Evolutionary conservation across 2,329 filamentous ascomycete genomes (phyloP), one percentile per base, ranked within the genome.

Genomic region (Arthrocladium fulminans): DNA sequence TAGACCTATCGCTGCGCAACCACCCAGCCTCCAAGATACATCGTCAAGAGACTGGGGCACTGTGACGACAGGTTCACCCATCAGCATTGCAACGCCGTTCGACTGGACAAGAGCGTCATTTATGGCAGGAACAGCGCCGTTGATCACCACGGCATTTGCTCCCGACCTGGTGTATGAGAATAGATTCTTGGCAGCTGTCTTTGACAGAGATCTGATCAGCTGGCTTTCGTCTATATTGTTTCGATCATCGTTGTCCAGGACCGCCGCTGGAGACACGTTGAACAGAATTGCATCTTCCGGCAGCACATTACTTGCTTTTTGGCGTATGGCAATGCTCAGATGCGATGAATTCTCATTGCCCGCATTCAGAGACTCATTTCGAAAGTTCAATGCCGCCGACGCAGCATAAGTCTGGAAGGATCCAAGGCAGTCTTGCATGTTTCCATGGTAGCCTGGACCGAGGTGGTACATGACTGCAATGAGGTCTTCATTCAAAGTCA

Each of bases 351-450:
- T 88, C 55, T 94, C 88, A 61, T 88, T 94, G 10, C 88, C 89
- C 1, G 87, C 84, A 65, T 94, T 86, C 30, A 94, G 75, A 45
- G 88, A 80, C 61, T 98, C 92, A 59, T 97, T 97, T 39, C 90
- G 84, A 46, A 96, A 75, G 51, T 94, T 92, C 32, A 98, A 71
- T 47, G 86, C 83, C 6, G 92, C 90, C 1, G 92, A 97, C 5
- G 92, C 90, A 59, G 86, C 81, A 62, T 98, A 98, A 0, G 94
- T 98, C 62, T 97, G 88, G 60, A 98, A 94, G 1, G 88, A 90
- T 3, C 94, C 92, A 12, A 98, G 75, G 57, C 88, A 92, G 61
- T 98, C 92, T 66, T 98, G 92, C 58, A 94, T 95, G 62, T 98
- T 98, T 13, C 92, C 92, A 61, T 88, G 83, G 59, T 98, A 98